Base-by-base conservation (phyloP, 352 stramenopile genomes). In the Globisporangium nodosum region DNA sequence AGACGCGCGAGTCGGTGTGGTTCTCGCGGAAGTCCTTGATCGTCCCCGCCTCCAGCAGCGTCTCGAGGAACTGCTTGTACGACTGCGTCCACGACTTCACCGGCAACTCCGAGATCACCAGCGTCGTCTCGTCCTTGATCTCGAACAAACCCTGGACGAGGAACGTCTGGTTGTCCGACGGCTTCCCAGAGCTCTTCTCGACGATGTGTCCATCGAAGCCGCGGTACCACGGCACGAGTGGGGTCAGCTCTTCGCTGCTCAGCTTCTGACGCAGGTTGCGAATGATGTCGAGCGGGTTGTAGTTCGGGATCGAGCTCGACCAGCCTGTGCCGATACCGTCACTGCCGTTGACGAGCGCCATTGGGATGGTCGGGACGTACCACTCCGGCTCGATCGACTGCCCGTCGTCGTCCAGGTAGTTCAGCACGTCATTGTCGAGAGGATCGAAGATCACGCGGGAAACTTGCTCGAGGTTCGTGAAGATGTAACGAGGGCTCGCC, bases 261-360 rank as follows among this genome's bases (percentile, higher is more conserved):
- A 96, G 74, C 64, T 85, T 84, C 50, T 77, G 69, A 20, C 81
- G 69, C 39, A 97, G 63, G 52, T 81, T 78, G 45, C 78, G 73
- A 37, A 97, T 95, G 52, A 98, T 81, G 54, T 97, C 91, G 27
- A 85, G 60, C 7, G 92, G 92, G 59, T 97, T 97, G 74, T 97
- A 98, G 67, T 91, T 96, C 7, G 90, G 90, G 37, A 98, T 85
- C 31, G 77, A 92, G 52, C 89, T 96, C 35, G 87, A 97, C 88
- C 90, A 98, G 52, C 92, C 92, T n/a, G 97, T 99, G 59, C 97
- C 97, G 61, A 99, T 99, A 52, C 97, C 97, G 68, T 98, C 90
- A 52, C 76, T 91, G 46, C 97, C 97, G 65, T 99, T 99, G 6
- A 99, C 92, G 8, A 99, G 78, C 20, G 98, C 82, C 71, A 99